Percentiles rank a stretch among this genome's conserved stretches.
Evolutionary conservation across 2,329 filamentous ascomycete species (phyloP).

Genomic region (Arthrobotrys pseudoclavata): DNA sequence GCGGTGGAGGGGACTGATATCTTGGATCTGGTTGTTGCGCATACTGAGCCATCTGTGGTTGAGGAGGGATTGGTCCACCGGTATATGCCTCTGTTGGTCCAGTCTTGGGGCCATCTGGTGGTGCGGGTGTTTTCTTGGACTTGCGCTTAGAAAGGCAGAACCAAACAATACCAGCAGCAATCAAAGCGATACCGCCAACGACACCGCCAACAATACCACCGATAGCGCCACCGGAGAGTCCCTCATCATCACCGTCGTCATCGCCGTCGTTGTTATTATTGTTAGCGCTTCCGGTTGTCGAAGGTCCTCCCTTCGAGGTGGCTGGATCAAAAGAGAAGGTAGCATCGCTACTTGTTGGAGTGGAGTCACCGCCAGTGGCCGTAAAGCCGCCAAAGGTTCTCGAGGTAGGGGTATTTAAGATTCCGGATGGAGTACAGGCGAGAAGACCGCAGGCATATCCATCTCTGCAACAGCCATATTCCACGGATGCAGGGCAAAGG

Average conservation of each 20-base stretch:
- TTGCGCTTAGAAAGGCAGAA: conserved; percentile 52
- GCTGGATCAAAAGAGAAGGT: conserved; percentile 48
- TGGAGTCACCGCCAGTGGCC: not conserved
- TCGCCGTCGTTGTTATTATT: conserved; percentile 10
- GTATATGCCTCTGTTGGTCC: conserved; percentile 52
- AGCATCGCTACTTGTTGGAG: conserved; percentile 1
- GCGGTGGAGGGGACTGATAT: conserved; percentile 41
- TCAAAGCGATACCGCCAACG: conserved; percentile 47
- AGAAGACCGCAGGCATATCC: conserved; percentile 40
- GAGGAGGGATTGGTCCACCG: conserved; percentile 55
- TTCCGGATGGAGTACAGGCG: conserved; percentile 37
- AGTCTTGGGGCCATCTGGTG: not conserved
- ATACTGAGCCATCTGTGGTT: conserved; percentile 55
- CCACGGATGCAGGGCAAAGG: conserved; percentile 42
- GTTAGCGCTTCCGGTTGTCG: not conserved
- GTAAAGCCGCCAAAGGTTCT: conserved; percentile 1
- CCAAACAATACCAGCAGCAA: conserved; percentile 50
- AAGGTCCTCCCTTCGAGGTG: conserved; percentile 42
- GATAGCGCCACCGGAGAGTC: conserved; percentile 50
- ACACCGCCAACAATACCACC: conserved; percentile 57
- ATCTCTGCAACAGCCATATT: conserved; percentile 47
- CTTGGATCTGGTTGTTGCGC: conserved; percentile 13
- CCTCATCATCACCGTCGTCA: not conserved
- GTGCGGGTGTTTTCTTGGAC: not conserved
- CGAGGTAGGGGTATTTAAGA: not conserved